phyloP scores from a whole-genome alignment of 1,139 yeast species.

The Candida tetrigidarum region DNA sequence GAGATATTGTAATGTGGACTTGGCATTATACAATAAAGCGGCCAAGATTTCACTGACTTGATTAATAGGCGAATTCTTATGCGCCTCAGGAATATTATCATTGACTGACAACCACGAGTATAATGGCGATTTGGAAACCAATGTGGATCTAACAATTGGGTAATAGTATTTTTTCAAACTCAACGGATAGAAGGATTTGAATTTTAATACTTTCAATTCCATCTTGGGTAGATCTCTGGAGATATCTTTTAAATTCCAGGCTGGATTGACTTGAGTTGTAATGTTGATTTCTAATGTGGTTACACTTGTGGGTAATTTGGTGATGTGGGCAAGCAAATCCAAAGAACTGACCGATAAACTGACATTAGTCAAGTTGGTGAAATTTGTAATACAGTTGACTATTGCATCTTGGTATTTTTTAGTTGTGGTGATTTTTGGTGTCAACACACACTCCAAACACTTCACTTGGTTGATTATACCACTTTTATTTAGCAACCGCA shows the following conservation, averaged over 20 bases:
- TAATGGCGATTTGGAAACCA: conserved; percentile 6
- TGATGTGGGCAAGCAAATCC: conserved; percentile 1
- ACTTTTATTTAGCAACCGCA: background rate
- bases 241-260: background rate
- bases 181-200: conserved; percentile 9
- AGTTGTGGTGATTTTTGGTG: conserved; percentile 7
- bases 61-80: conserved; percentile 9
- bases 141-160: background rate
- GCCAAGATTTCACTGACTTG: conserved; percentile 6
- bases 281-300: conserved; percentile 5
- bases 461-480: conserved; percentile 1
- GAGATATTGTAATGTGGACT: conserved; percentile 5
- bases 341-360: conserved; percentile 6
- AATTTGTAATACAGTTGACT: background rate
- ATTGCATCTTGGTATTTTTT: conserved; percentile 2
- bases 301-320: conserved; percentile 3
- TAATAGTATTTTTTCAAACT: conserved; percentile 9
- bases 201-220: conserved; percentile 5
- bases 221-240: conserved; percentile 5
- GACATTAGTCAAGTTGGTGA: background rate
- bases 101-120: conserved; percentile 10
- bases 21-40: conserved; percentile 1
- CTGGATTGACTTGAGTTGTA: conserved; percentile 7
- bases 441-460: conserved; percentile 4
- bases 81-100: conserved; percentile 11